These are phyloP conservation scores for Cystobasidium onofrii DNA, from an alignment of 768 basidiomycete species.

Conservation along the genomic window DNA sequence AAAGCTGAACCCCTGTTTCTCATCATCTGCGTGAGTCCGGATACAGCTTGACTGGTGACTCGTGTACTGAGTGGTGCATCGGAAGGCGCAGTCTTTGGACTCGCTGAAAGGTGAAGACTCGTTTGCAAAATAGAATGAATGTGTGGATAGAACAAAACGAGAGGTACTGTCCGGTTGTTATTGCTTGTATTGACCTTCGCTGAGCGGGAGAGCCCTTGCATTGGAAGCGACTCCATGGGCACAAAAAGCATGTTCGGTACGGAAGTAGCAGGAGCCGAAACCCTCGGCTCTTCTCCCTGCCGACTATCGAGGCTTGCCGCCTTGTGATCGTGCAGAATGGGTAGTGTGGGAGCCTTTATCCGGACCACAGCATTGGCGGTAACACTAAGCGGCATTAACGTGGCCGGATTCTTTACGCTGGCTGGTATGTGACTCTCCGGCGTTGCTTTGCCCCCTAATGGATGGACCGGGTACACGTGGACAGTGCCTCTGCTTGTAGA, in stretches of 20 bases:
- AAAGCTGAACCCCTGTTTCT: not conserved
- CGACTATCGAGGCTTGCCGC: not conserved
- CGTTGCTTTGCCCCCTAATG: conserved; percentile 32
- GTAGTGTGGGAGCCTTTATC: conserved; percentile 4
- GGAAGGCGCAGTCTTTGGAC: conserved; percentile 22
- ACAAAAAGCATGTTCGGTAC: not conserved
- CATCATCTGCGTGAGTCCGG: conserved; percentile 28
- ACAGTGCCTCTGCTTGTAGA: conserved; percentile 35
- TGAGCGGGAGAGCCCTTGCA: not conserved
- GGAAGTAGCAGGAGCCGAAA: not conserved
- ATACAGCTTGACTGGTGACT: conserved; percentile 10
- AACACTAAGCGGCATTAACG: conserved; percentile 33
- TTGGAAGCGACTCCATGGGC: not conserved
- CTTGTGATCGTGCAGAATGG: not conserved
- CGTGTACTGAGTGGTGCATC: conserved; percentile 7
- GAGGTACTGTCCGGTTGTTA: not conserved
- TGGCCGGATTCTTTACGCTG: conserved; percentile 19
- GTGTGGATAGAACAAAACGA: conserved; percentile 27
- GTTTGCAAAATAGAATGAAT: not conserved
- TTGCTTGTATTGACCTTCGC: not conserved
- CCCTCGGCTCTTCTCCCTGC: not conserved
- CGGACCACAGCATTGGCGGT: conserved; percentile 30
- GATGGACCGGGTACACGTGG: conserved; percentile 36
- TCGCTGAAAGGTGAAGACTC: not conserved
- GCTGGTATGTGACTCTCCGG: conserved; percentile 23